A percentile compares a stretch with the other conserved stretches of the same genome.
phyloP scores from a whole-genome alignment of 441 rosid genomes.

The Daphne laureola region DNA sequence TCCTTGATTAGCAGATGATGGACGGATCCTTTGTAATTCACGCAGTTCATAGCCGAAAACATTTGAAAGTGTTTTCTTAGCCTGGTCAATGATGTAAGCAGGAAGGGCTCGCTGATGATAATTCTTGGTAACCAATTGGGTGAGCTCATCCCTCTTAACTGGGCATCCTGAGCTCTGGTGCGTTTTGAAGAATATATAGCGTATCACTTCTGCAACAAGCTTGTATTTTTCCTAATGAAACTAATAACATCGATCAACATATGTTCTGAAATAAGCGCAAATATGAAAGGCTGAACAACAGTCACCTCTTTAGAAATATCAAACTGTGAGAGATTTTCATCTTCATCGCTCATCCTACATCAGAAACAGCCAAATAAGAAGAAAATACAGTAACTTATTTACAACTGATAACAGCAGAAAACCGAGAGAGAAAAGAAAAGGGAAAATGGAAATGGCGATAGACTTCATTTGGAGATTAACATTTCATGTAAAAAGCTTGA shows the following conservation, averaged over 20 bases:
- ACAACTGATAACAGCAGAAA: too few species aligned
- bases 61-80: conserved; percentile 45
- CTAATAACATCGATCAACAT: not conserved
- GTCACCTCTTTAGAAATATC: conserved; percentile 60
- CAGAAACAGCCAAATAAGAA: not conserved
- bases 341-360: conserved; percentile 42
- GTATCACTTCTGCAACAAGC: conserved; percentile 79
- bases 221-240: conserved; percentile 65
- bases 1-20: conserved; percentile 37
- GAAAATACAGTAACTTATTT: too few species aligned
- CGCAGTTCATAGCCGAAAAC: conserved; percentile 66
- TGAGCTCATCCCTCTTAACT: conserved; percentile 77
- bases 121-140: conserved; percentile 69
- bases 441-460: too few species aligned
- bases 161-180: conserved; percentile 77
- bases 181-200: conserved; percentile 68
- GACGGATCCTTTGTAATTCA: conserved; percentile 67
- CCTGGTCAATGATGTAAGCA: conserved; percentile 53
- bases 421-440: too few species aligned
- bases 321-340: conserved; percentile 44
- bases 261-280: not conserved
- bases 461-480: too few species aligned
- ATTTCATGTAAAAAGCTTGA: not conserved
- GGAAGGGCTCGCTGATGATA: conserved; percentile 62
- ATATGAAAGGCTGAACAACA: not conserved